phyloP scores from a whole-genome alignment of 495 filamentous ascomycete genomes.

The Beverwykella pulmonaria region DNA sequence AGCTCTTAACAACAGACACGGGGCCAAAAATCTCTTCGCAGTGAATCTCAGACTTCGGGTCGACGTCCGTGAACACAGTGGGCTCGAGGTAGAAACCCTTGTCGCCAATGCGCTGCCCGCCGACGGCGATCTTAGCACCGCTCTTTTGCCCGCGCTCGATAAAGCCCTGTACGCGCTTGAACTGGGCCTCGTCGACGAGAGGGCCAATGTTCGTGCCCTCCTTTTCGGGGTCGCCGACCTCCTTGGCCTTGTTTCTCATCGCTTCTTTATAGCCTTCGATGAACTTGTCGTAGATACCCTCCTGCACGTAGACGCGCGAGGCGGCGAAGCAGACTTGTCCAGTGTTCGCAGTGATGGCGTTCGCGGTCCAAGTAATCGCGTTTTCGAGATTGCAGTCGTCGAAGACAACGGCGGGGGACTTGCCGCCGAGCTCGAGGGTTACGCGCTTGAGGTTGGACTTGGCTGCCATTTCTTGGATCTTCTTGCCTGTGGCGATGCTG shows the following conservation, averaged over 20 bases:
- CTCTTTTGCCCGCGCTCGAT: slow-evolving; percentile 38
- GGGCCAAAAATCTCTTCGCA: slow-evolving; percentile 60
- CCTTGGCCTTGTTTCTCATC: slow-evolving; percentile 41
- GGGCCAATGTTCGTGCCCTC: slow-evolving; percentile 38
- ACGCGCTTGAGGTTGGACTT: slow-evolving; percentile 56
- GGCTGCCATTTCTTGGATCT: slow-evolving; percentile 47
- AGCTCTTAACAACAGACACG: slow-evolving; percentile 50
- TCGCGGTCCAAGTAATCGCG: slow-evolving; percentile 47
- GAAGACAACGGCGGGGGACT: slow-evolving; percentile 52
- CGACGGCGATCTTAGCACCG: slow-evolving; percentile 32
- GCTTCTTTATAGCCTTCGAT: slow-evolving; percentile 44
- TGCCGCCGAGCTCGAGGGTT: slow-evolving; percentile 53
- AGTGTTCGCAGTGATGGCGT: slow-evolving; percentile 53
- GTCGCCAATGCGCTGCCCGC: slow-evolving; percentile 36
- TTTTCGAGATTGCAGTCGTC: slow-evolving; percentile 52
- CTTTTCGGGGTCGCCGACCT: slow-evolving; percentile 39
- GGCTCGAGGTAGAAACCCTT: slow-evolving; percentile 53
- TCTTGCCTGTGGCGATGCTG: slow-evolving; percentile 36
- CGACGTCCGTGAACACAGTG: slow-evolving; percentile 51
- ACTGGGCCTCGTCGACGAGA: slow-evolving; percentile 42
- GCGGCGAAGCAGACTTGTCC: slow-evolving; percentile 60
- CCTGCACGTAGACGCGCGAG: slow-evolving; percentile 58
- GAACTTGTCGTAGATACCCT: slow-evolving; percentile 59
- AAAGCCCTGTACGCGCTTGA: slow-evolving; percentile 41
- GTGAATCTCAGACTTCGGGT: slow-evolving; percentile 45